These are phyloP conservation scores for Cymbomonas tetramitiformis DNA, from an alignment of 139 green algal species.

Conservation along the genomic window DNA sequence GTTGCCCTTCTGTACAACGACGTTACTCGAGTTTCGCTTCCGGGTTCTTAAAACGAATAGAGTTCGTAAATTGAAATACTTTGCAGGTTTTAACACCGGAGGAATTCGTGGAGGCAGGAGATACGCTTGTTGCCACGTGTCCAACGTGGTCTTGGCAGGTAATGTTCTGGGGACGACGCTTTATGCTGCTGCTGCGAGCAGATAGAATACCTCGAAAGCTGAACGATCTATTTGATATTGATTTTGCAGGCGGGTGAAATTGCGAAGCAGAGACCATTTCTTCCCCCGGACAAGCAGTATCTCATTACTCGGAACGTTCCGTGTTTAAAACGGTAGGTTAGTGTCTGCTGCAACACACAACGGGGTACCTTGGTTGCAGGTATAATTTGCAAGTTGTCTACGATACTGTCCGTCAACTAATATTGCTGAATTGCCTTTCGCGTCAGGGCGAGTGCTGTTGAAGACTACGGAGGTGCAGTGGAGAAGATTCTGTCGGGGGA, in stretches of 20 bases:
- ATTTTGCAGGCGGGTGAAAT: neutral
- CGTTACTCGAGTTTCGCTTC: too few species aligned
- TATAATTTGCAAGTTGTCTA: neutral
- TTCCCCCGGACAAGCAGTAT: conserved; percentile 26
- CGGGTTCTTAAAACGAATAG: too few species aligned
- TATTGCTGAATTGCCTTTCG: too few species aligned
- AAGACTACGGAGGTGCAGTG: neutral
- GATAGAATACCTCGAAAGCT: too few species aligned
- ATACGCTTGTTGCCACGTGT: conserved; percentile 32
- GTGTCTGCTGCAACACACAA: neutral
- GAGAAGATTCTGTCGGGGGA: neutral
- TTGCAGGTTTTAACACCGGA: conserved; percentile 41
- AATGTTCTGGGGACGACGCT: neutral
- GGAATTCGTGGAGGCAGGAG: conserved; percentile 38
- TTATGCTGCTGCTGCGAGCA: too few species aligned
- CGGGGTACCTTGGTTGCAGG: neutral
- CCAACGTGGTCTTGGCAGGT: conserved; percentile 36
- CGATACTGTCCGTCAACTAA: neutral
- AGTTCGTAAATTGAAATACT: too few species aligned
- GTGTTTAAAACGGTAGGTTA: conserved; percentile 16
- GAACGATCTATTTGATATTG: too few species aligned
- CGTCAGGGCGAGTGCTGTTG: conserved; percentile 8
- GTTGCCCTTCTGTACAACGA: too few species aligned
- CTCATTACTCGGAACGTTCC: conserved; percentile 23
- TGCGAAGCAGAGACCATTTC: neutral